Conservation (phyloP, 139 green algal species). For the Ettlia oleoabundans region DNA sequence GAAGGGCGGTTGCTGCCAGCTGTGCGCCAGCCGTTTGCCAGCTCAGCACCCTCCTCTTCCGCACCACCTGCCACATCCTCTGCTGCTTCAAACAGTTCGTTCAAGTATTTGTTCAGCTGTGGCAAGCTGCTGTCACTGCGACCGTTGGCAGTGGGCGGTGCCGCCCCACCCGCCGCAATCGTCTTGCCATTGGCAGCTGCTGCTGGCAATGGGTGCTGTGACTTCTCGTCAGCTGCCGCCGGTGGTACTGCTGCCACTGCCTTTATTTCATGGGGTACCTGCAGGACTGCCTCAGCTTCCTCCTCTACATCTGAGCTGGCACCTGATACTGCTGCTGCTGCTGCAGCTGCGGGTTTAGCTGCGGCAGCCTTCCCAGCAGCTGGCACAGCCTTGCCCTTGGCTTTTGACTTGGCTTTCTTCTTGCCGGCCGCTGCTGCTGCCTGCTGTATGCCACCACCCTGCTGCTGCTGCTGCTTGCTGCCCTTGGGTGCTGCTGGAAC, state of each 20-base stretch:
- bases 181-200: neutral
- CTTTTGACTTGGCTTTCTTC: constrained; percentile 26
- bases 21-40: neutral
- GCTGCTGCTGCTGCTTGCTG: constrained; percentile 17
- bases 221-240: too few relatives aligned
- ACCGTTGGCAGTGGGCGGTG: neutral
- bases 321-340: neutral
- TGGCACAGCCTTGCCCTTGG: constrained; percentile 9
- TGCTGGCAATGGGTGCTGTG: too few relatives aligned
- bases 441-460: neutral
- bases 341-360: neutral
- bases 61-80: neutral
- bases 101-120: too few relatives aligned
- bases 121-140: constrained; percentile 8
- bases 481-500: neutral
- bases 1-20: constrained; percentile 11
- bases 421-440: neutral
- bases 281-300: neutral
- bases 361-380: constrained; percentile 1
- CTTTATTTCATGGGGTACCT: neutral
- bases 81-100: neutral
- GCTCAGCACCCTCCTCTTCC: neutral
- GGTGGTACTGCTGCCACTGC: neutral
- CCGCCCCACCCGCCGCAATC: too few relatives aligned
- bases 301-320: neutral